Evolutionary conservation across 257 asterid species (phyloP), one percentile per base, ranked within the genome.

Genomic region (Anisodus acutangulus): DNA sequence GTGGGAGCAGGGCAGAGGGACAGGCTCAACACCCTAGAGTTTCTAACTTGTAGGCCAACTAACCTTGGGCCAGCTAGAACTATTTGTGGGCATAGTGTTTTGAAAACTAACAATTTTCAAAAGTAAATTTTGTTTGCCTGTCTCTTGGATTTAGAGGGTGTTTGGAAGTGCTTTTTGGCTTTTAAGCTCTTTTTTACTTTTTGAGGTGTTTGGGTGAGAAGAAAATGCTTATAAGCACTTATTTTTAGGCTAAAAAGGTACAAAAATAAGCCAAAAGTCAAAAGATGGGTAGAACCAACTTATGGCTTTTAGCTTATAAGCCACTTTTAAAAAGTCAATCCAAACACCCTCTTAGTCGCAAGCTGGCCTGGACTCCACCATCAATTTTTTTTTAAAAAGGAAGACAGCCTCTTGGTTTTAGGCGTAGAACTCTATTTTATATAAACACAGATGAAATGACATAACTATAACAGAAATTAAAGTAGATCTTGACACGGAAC

Each of bases 11-110:
- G 79, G 35, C 16, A 41, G 35, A 74, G 12, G 81, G 8, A 49
- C 8, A 49, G 4, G 43, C 62, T 12, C 59, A 74, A 74, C 62
- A 19, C 57, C 81, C 62, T 74, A 49, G 60, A 74, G 60, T 47
- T 47, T 74, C 60, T 11, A 49, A 74, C 19, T 49, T 74, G 81
- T 74, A 43, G 81, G 39, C 43, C 81, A 74, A 49, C 81, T 74
- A n/a, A 26, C 31, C 78, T 69, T 69, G 78, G 54, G 78, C 55
- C 54, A 69, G 31, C 78, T 41, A 74, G n/a, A 49, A 45, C 60
- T 74, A 49, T 74, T 11, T 74, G 45, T 49, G 39, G 19, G 41
- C 60, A 74, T 49, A 51, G 37, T 22, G 35, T 74, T 22, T 22
- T 12, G 62, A 74, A 10, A 74, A 4, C 43, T 74, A 11, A 12